Percentiles rank a stretch among this genome's conserved stretches.
Evolutionary conservation across 352 stramenopile genomes (phyloP).

Genomic region (Blastocystis sp.): DNA sequence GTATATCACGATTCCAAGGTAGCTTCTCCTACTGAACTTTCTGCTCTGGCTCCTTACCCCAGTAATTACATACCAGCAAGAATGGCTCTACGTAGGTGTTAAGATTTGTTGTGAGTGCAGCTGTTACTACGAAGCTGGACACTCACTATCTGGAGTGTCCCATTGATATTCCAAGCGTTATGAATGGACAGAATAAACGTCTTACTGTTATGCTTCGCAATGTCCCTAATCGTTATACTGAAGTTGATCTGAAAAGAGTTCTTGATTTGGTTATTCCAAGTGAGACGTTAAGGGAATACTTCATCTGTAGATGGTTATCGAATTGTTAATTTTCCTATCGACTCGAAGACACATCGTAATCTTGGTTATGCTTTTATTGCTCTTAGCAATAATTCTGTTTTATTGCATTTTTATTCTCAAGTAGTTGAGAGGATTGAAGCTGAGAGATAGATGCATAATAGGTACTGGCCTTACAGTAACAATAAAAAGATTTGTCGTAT

Average conservation of each 20-base stretch:
- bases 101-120: too few relatives aligned
- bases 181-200: background rate
- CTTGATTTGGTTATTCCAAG: background rate
- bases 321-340: conserved; percentile 1
- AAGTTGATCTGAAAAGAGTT: background rate
- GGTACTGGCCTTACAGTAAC: background rate
- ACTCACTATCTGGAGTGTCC: background rate
- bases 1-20: too few relatives aligned
- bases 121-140: too few relatives aligned
- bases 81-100: too few relatives aligned
- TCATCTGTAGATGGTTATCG: background rate
- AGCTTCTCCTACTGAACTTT: too few relatives aligned
- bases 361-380: conserved; percentile 25
- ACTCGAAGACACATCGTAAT: background rate
- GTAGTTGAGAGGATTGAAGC: background rate
- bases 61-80: too few relatives aligned
- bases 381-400: background rate
- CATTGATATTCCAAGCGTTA: background rate
- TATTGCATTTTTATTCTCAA: background rate
- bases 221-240: conserved; percentile 26
- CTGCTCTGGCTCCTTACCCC: too few relatives aligned
- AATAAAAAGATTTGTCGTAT: conserved; percentile 29
- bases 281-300: background rate
- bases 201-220: conserved; percentile 29
- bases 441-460: background rate